Percentiles rank a stretch among this genome's conserved stretches.
phyloP scores from a whole-genome alignment of 345 rosid species.

The Citrus australasica region DNA sequence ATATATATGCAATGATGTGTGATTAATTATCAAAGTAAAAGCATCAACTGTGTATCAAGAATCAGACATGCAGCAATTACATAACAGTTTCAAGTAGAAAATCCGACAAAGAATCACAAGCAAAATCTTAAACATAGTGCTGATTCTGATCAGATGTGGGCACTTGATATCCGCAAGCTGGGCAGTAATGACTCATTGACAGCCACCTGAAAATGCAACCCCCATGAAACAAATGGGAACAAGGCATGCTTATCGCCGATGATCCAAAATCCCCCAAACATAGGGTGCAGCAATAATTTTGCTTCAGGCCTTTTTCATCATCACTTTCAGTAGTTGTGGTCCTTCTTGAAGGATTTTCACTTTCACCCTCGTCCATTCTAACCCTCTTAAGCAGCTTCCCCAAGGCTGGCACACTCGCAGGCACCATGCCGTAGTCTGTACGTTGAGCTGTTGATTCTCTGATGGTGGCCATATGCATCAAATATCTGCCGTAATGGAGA shows the following conservation, averaged over 20 bases:
- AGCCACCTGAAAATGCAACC: not conserved
- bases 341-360: not conserved
- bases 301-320: not conserved
- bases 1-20: not conserved
- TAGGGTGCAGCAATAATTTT: not conserved
- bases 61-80: no score
- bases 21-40: not conserved
- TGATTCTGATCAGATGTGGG: not conserved
- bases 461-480: not conserved
- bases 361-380: not conserved
- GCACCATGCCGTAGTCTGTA: not conserved
- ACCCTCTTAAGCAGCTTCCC: not conserved
- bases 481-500: not conserved
- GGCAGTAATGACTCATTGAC: slow-evolving; percentile 1
- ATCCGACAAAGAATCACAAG: not conserved
- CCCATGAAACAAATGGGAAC: not conserved
- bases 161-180: not conserved
- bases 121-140: not conserved
- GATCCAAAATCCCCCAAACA: not conserved
- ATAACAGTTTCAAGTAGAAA: not conserved
- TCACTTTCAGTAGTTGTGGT: no score
- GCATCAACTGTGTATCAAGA: no score
- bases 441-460: not conserved
- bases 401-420: not conserved
- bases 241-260: slow-evolving; percentile 2